Percentiles rank a stretch among this genome's conserved stretches.
phyloP scores from a whole-genome alignment of 108 stramenopile species.

The Skeletonema grethae region DNA sequence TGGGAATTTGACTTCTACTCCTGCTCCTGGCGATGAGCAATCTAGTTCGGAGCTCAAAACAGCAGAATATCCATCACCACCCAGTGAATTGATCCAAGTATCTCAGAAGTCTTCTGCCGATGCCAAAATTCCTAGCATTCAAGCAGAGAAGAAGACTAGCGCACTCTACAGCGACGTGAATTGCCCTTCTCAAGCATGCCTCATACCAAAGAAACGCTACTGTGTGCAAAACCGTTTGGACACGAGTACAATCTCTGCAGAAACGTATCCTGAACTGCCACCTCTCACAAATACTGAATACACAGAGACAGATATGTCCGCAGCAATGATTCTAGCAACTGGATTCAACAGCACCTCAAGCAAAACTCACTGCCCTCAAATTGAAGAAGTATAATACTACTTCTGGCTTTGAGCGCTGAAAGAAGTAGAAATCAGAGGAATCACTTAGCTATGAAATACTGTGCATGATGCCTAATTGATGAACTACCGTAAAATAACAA shows the following conservation, averaged over 20 bases:
- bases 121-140: background rate
- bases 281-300: conserved; percentile 1
- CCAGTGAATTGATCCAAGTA: background rate
- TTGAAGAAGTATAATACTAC: background rate
- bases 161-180: background rate
- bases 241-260: background rate
- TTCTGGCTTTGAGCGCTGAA: too few relatives aligned
- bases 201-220: conserved; percentile 38
- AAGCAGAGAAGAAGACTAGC: background rate
- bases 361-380: background rate
- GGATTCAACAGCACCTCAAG: conserved; percentile 22
- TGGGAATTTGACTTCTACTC: background rate
- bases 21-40: conserved; percentile 9
- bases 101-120: background rate
- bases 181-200: conserved; percentile 9
- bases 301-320: conserved; percentile 44
- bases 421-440: too few relatives aligned
- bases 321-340: conserved; percentile 47
- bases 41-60: background rate
- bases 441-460: too few relatives aligned
- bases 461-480: too few relatives aligned
- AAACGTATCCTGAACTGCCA: background rate
- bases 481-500: too few relatives aligned
- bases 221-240: conserved; percentile 2
- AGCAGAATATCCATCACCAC: background rate